A percentile compares a stretch with the other conserved stretches of the same genome.
Conservation (phyloP, 1,139 yeast genomes). For the Eremothecium gossypii region DNA sequence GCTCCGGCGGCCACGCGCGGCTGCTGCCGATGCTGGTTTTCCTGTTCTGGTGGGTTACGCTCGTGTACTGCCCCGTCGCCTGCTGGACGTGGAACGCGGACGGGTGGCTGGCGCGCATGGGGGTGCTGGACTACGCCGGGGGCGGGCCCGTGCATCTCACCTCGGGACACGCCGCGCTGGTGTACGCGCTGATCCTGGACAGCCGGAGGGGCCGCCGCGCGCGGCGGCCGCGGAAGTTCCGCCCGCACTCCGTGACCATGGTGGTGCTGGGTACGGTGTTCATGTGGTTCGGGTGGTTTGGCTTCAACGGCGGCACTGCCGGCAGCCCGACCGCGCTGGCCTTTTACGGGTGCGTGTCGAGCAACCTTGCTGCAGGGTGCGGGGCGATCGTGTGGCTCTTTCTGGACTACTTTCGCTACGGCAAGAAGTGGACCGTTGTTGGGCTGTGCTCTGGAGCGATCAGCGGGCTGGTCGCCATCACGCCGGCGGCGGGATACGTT, state of each 20-base stretch:
- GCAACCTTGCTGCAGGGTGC: slow-evolving; percentile 83
- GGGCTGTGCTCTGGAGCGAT: slow-evolving; percentile 91
- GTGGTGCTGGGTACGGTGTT: slow-evolving; percentile 91
- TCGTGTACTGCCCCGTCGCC: slow-evolving; percentile 90
- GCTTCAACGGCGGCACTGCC: slow-evolving; percentile 95
- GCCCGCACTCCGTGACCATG: slow-evolving; percentile 83
- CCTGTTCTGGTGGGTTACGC: slow-evolving; percentile 88
- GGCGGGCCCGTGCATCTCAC: slow-evolving; percentile 97
- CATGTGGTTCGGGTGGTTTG: slow-evolving; percentile 98
- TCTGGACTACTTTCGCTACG: slow-evolving; percentile 80
- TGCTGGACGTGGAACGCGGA: slow-evolving; percentile 94
- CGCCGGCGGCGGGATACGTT: slow-evolving; percentile 95
- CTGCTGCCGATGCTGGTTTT: slow-evolving; percentile 93
- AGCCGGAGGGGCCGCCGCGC: slow-evolving; percentile 61
- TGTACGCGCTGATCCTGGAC: slow-evolving; percentile 69
- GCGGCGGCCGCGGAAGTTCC: slow-evolving; percentile 77
- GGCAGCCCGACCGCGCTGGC: slow-evolving; percentile 88
- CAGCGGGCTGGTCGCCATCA: slow-evolving; percentile 90
- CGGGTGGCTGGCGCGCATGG: slow-evolving; percentile 80
- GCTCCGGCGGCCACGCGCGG: slow-evolving; percentile 96
- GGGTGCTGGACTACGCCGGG: slow-evolving; percentile 92
- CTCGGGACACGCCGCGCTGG: slow-evolving; percentile 90
- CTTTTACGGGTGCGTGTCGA: slow-evolving; percentile 86
- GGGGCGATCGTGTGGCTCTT: slow-evolving; percentile 94
- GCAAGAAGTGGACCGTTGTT: slow-evolving; percentile 89